Base-by-base conservation (phyloP, 257 asterid species). In the Dorcoceras hygrometricum region DNA sequence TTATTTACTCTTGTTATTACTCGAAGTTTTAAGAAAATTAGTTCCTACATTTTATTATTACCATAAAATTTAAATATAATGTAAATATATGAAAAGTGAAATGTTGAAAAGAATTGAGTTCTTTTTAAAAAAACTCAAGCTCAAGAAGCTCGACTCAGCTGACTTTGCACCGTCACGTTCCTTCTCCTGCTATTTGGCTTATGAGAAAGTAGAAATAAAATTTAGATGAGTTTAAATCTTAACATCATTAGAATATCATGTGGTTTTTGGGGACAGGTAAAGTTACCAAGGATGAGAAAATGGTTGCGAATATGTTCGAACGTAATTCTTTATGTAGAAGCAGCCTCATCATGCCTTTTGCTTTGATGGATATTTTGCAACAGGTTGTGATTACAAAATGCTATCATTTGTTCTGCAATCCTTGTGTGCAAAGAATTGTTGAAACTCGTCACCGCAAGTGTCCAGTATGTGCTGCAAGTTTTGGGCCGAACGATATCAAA, bases 341-440 rank as follows among this genome's bases (percentile, higher is more conserved):
- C 36, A 0, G 5, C 36, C 10, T 5, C 36, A 34, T 34, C 43
- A 34, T 34, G 9, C 43, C 43, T 34, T 34, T 34, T 34, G 43
- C 43, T 34, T 34, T 34, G 43, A 34, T 34, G 43, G 1, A 1
- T 8, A 0, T 34, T 34, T 34, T n/a, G n/a, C n/a, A 4, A 28
- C 98, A 94, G 99, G 99, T 94, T 73, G 98, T 90, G 26, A 86
- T 94, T 73, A 80, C 89, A 66, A 94, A 90, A 84, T 94, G 99
- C 84, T 94, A 78, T 81, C 99, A 94, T 89, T 87, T 94, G 12
- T 90, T 90, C 72, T 94, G 99, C 83, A 84, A 84, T 80, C 87
- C 94, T 32, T 94, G 99, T 68, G 70, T 94, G 61, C 96, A 85
- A 76, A 82, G 81, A 75, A 62, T 90, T 29, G 76, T 86, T 57